Percentiles rank a stretch among this genome's conserved stretches.
Evolutionary conservation across 169 alveolate genomes (phyloP).

Genomic region (Plasmodium knowlesi): DNA sequence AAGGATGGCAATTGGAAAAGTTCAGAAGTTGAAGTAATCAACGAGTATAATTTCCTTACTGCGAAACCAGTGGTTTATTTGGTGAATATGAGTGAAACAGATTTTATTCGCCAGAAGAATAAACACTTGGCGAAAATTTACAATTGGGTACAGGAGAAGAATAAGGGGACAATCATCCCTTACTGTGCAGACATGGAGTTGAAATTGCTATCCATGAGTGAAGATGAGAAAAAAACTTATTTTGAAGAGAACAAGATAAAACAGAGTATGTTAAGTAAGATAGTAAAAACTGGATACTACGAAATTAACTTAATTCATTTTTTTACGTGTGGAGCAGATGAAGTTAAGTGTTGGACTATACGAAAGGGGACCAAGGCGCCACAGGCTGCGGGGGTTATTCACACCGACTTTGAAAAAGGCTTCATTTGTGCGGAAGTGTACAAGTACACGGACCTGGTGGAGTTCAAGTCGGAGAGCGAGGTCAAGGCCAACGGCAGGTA

Average conservation of each 20-base stretch:
- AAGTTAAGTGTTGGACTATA: conserved; percentile 99
- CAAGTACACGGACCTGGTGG: conserved; percentile 91
- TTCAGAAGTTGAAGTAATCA: conserved; percentile 92
- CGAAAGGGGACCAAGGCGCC: conserved; percentile 97
- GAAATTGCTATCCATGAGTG: conserved; percentile 90
- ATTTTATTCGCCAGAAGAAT: conserved; percentile 96
- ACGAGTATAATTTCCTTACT: conserved; percentile 95
- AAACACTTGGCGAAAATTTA: conserved; percentile 95
- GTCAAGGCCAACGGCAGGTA: conserved; percentile 95
- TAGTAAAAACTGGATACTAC: conserved; percentile 96
- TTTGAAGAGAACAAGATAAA: conserved; percentile 87
- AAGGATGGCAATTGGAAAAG: conserved; percentile 92
- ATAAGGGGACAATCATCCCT: conserved; percentile 98
- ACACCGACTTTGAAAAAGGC: conserved; percentile 98
- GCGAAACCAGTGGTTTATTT: conserved; percentile 99
- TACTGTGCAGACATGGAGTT: conserved; percentile 97
- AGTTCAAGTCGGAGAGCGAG: conserved; percentile 87
- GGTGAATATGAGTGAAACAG: conserved; percentile 95
- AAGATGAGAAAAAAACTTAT: conserved; percentile 85
- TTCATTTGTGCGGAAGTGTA: conserved; percentile 98
- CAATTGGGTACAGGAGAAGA: conserved; percentile 97
- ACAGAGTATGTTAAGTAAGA: conserved; percentile 93
- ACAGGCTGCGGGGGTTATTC: conserved; percentile 96
- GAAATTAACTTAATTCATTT: conserved; percentile 96
- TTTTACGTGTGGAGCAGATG: conserved; percentile 99